These are phyloP conservation scores for Pyrrhoderma lamaoense DNA, from an alignment of 1,284 basidiomycete genomes.

Conservation along the genomic window DNA sequence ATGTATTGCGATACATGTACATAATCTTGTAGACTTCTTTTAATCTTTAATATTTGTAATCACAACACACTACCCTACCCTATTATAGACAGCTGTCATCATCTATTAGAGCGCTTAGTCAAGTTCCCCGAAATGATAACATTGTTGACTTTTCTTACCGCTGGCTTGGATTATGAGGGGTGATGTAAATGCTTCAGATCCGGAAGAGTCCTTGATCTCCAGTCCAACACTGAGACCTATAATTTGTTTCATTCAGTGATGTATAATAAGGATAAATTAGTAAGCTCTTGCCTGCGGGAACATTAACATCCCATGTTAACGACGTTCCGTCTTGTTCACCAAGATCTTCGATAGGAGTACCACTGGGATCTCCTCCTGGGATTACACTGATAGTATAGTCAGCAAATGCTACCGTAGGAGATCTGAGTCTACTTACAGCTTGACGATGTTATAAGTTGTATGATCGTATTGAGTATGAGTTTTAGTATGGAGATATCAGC, in stretches of 20 bases:
- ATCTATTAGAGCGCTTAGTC: not conserved
- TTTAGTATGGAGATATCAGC: too few relatives aligned
- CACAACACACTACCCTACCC: too few relatives aligned
- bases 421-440: too few relatives aligned
- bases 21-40: too few relatives aligned
- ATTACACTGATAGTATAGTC: conserved; percentile 39
- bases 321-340: conserved; percentile 29
- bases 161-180: conserved; percentile 40
- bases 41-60: too few relatives aligned
- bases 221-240: conserved; percentile 35
- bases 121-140: not conserved
- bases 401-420: too few relatives aligned
- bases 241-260: conserved; percentile 23
- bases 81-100: conserved; percentile 5
- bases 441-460: too few relatives aligned
- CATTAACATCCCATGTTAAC: conserved; percentile 42
- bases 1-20: too few relatives aligned
- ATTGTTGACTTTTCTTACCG: conserved; percentile 31
- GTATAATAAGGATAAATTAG: not conserved
- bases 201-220: conserved; percentile 44
- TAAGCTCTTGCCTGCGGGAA: conserved; percentile 27
- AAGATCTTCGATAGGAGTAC: conserved; percentile 33
- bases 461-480: too few relatives aligned
- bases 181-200: conserved; percentile 39
- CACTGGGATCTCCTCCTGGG: conserved; percentile 32